Conservation (phyloP, 148 eudicot species). For the Diospyros lotus region DNA sequence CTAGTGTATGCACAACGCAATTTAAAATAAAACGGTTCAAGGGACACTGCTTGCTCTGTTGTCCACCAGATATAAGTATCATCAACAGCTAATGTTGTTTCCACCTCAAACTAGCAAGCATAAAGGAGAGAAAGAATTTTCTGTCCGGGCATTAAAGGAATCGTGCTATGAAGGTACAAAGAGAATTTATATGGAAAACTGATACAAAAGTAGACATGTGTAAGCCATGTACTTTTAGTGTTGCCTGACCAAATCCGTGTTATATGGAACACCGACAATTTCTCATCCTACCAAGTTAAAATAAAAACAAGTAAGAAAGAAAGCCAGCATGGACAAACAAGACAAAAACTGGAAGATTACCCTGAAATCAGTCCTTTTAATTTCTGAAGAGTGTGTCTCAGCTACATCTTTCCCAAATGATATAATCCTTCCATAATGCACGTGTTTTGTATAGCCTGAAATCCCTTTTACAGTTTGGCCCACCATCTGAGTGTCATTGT, state of each 20-base stretch:
- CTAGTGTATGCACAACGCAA: no score
- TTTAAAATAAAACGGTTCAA: no score
- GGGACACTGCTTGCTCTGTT: no score
- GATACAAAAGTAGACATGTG: background rate
- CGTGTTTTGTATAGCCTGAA: conserved; percentile 16
- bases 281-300: background rate
- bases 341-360: conserved; percentile 27
- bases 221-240: no score
- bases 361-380: conserved; percentile 75
- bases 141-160: no score
- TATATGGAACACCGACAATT: background rate
- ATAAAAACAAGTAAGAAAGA: background rate
- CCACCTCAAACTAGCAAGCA: no score
- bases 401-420: conserved; percentile 88
- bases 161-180: background rate
- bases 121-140: no score
- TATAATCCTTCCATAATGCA: conserved; percentile 71
- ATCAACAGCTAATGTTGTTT: no score
- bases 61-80: no score
- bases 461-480: conserved; percentile 26
- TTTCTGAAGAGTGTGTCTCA: conserved; percentile 48
- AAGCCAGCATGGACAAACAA: background rate
- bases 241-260: background rate
- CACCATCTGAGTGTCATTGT: conserved; percentile 27
- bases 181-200: background rate